Evolutionary conservation across 345 rosid species (phyloP).

Genomic region (Arabis hirsuta): DNA sequence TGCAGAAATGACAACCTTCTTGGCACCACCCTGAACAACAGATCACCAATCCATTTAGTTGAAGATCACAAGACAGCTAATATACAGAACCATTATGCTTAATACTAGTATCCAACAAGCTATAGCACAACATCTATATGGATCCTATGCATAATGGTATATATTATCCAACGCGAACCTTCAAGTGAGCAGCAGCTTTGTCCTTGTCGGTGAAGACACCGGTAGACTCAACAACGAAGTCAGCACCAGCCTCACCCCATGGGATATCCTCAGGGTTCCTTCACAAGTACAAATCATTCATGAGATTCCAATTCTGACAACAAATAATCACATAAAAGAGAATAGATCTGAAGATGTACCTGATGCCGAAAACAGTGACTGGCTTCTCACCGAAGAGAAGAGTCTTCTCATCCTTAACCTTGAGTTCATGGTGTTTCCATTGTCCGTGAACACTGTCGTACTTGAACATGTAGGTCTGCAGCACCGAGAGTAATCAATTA

Average conservation of each 20-base stretch:
- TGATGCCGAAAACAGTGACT: constrained; percentile 73
- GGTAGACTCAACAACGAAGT: constrained; percentile 80
- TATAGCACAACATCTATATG: background rate
- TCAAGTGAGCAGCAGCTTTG: constrained; percentile 95
- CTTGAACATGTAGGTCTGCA: constrained; percentile 92
- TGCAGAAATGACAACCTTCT: constrained; percentile 92
- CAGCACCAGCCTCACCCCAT: constrained; percentile 82
- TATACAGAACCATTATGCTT: background rate
- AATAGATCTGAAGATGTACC: constrained; percentile 43
- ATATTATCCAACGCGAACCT: constrained; percentile 48
- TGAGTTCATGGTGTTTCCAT: constrained; percentile 84
- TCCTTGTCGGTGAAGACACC: constrained; percentile 97
- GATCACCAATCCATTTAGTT: constrained; percentile 6
- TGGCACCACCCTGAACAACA: constrained; percentile 81
- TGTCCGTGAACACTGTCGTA: constrained; percentile 96
- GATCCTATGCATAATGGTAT: background rate
- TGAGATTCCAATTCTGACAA: background rate
- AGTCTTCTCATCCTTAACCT: constrained; percentile 80
- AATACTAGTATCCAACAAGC: background rate
- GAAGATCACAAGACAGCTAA: background rate
- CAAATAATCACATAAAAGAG: background rate
- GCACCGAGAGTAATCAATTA: background rate
- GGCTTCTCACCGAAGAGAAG: constrained; percentile 86
- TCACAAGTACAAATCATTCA: background rate
- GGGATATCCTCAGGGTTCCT: constrained; percentile 98